Conservation (phyloP, 371 early-diverging fungal species). For the Mortierella sp. region DNA sequence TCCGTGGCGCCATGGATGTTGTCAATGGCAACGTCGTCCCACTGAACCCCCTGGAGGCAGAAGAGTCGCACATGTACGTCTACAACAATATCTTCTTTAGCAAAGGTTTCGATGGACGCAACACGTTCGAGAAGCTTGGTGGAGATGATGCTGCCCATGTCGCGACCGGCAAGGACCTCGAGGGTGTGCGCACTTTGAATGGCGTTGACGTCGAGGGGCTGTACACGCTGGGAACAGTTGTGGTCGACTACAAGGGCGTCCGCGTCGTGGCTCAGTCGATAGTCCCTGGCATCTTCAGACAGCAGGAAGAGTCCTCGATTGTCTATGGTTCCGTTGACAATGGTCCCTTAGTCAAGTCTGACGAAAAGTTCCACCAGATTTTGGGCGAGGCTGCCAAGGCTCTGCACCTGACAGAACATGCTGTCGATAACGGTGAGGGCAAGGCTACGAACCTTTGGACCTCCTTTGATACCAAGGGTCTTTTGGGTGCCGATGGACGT, state of each 20-base stretch:
- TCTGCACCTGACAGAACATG: slow-evolving; percentile 86
- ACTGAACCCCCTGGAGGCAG: slow-evolving; percentile 83
- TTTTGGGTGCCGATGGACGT: slow-evolving; percentile 91
- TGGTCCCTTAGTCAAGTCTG: slow-evolving; percentile 77
- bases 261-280: slow-evolving; percentile 94
- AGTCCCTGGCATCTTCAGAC: slow-evolving; percentile 83
- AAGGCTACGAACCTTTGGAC: slow-evolving; percentile 74
- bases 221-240: slow-evolving; percentile 88
- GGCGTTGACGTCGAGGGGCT: slow-evolving; percentile 81
- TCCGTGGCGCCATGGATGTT: slow-evolving; percentile 86
- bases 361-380: slow-evolving; percentile 81
- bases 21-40: slow-evolving; percentile 83
- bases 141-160: slow-evolving; percentile 95
- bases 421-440: slow-evolving; percentile 76
- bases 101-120: slow-evolving; percentile 90
- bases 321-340: slow-evolving; percentile 92
- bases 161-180: slow-evolving; percentile 93
- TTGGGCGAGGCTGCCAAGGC: slow-evolving; percentile 78
- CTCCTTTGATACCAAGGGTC: slow-evolving; percentile 92
- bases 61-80: slow-evolving; percentile 88
- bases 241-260: slow-evolving; percentile 92
- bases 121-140: slow-evolving; percentile 84
- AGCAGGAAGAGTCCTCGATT: slow-evolving; percentile 84
- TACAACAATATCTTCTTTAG: slow-evolving; percentile 97
- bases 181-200: slow-evolving; percentile 86